Percentiles rank a stretch among this genome's conserved stretches.
These are phyloP conservation scores for Spinellus fusiger DNA, from an alignment of 192 early-diverging fungal species.

Conservation along the genomic window DNA sequence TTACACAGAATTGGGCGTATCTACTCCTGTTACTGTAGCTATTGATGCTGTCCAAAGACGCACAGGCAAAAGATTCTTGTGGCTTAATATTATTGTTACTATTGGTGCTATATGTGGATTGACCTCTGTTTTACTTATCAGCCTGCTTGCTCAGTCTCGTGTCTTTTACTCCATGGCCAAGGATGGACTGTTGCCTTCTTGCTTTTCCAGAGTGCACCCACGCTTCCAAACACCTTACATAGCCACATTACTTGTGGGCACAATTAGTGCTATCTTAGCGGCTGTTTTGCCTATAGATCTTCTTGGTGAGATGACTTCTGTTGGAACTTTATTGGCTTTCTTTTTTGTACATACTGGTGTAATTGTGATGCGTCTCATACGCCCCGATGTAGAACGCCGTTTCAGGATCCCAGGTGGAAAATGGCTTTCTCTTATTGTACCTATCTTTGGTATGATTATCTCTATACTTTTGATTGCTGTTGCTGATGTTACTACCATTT, in stretches of 20 bases:
- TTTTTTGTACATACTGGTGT: conserved; percentile 76
- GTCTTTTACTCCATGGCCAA: conserved; percentile 84
- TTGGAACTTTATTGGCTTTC: conserved; percentile 82
- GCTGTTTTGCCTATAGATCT: conserved; percentile 78
- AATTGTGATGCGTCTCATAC: conserved; percentile 67
- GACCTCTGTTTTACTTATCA: conserved; percentile 70
- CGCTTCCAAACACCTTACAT: conserved; percentile 71
- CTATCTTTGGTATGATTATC: conserved; percentile 53
- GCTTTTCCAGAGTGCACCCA: conserved; percentile 67
- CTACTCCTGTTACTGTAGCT: conserved; percentile 53
- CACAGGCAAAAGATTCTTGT: conserved; percentile 43
- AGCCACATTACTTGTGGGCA: conserved; percentile 60
- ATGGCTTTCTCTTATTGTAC: conserved; percentile 44
- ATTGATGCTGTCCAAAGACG: conserved; percentile 17
- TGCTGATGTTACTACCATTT: conserved; percentile 58
- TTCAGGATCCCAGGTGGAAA: conserved; percentile 66
- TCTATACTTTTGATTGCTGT: conserved; percentile 62
- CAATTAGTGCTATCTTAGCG: conserved; percentile 58
- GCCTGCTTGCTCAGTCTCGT: conserved; percentile 79
- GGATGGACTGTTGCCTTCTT: conserved; percentile 76
- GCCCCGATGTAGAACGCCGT: conserved; percentile 58
- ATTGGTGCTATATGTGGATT: conserved; percentile 76
- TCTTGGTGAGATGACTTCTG: conserved; percentile 77
- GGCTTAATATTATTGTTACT: conserved; percentile 74
- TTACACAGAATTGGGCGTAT: conserved; percentile 44